Percentiles rank a stretch among this genome's conserved stretches.
phyloP scores from a whole-genome alignment of 164 flowering plant species.

The Aristolochia contorta region DNA sequence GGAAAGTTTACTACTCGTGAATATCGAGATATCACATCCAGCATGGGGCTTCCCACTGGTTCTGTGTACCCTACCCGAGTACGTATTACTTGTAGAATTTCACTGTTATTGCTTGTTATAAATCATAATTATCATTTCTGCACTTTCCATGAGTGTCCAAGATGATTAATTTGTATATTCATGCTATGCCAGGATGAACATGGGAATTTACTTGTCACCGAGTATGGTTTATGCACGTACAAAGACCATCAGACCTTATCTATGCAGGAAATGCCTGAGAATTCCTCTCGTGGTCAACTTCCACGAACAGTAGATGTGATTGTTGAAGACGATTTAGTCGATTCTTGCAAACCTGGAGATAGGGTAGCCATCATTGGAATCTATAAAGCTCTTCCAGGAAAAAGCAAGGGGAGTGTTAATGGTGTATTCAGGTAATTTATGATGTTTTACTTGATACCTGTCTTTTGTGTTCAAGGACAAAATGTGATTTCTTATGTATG shows the following conservation, averaged over 20 bases:
- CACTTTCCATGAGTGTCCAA: background rate
- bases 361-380: slow-evolving; percentile 88
- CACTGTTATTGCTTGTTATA: background rate
- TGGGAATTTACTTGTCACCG: slow-evolving; percentile 90
- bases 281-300: slow-evolving; percentile 97
- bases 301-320: slow-evolving; percentile 90
- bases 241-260: slow-evolving; percentile 94
- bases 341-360: slow-evolving; percentile 97
- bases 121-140: background rate
- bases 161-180: background rate
- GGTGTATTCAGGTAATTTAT: slow-evolving; percentile 83
- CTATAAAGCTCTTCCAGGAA: slow-evolving; percentile 94
- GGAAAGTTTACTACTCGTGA: slow-evolving; percentile 59
- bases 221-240: slow-evolving; percentile 91
- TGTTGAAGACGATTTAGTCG: slow-evolving; percentile 95
- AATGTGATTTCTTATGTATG: background rate
- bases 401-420: slow-evolving; percentile 86
- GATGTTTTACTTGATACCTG: background rate
- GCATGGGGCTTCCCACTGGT: slow-evolving; percentile 88
- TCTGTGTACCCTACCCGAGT: slow-evolving; percentile 98
- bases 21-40: slow-evolving; percentile 91
- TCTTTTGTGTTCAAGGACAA: background rate
- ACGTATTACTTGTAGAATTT: slow-evolving; percentile 4
- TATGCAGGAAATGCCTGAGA: slow-evolving; percentile 98
- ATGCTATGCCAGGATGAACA: slow-evolving; percentile 56